Percentiles rank a stretch among this genome's conserved stretches.
Conservation (phyloP, 768 basidiomycete genomes). For the Mycena capillaripes region DNA sequence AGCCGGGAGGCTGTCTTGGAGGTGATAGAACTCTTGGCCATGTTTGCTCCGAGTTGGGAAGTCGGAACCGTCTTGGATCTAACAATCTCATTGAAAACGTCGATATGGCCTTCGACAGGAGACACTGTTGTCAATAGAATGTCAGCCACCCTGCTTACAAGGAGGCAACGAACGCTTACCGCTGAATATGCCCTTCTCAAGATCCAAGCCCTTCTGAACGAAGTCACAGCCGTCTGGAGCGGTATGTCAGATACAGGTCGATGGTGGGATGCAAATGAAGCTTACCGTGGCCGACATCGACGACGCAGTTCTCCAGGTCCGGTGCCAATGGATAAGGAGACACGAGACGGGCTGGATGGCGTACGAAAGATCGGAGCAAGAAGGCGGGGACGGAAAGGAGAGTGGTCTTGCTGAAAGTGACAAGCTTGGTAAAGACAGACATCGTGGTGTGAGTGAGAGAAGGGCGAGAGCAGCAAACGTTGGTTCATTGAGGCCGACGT, state of each 20-base stretch:
- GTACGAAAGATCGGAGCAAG: neutral
- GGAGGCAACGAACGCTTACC: neutral
- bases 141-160: neutral
- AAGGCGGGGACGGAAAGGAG: neutral
- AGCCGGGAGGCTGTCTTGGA: neutral
- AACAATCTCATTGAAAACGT: neutral
- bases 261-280: neutral
- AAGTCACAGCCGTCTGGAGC: neutral
- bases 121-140: neutral
- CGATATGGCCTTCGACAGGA: neutral
- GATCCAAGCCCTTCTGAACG: neutral
- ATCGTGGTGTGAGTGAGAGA: neutral
- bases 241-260: neutral
- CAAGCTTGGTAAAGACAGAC: neutral
- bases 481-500: neutral
- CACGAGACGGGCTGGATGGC: neutral
- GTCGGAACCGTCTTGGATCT: neutral
- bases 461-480: neutral
- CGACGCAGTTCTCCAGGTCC: neutral
- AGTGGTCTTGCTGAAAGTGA: neutral
- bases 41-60: no score
- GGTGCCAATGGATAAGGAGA: neutral
- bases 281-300: neutral
- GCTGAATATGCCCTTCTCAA: neutral
- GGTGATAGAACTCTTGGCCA: no score